These are phyloP conservation scores for Cladorrhinum sp. DNA, from an alignment of 2,329 filamentous ascomycete species.

Conservation along the genomic window DNA sequence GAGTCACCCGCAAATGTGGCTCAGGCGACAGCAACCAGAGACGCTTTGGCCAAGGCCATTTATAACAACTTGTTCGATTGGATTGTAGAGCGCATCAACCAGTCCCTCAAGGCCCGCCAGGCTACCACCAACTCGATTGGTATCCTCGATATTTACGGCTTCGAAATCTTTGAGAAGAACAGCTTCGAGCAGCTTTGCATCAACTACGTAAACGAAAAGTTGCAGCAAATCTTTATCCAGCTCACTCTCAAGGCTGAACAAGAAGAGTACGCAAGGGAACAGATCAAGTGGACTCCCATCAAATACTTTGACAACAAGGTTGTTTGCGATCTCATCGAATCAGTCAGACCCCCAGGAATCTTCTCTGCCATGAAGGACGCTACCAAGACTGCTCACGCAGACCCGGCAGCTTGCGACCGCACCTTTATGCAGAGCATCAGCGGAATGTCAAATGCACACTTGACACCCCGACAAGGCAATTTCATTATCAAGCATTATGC, in stretches of 20 bases:
- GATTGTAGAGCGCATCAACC: conserved; percentile 92
- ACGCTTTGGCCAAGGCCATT: conserved; percentile 91
- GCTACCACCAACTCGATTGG: conserved; percentile 80
- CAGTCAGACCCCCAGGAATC: conserved; percentile 82
- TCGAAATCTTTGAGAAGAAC: conserved; percentile 99
- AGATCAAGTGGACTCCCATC: conserved; percentile 98
- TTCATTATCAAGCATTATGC: conserved; percentile 99
- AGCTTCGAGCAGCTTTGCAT: conserved; percentile 99
- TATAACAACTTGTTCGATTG: conserved; percentile 98
- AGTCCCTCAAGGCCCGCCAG: conserved; percentile 76
- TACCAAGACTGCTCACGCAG: conserved; percentile 95
- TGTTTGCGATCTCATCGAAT: conserved; percentile 94
- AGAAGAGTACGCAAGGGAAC: conserved; percentile 91
- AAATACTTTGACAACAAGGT: conserved; percentile 99
- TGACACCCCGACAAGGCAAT: conserved; percentile 87
- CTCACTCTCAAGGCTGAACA: conserved; percentile 94
- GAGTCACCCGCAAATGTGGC: conserved; percentile 79
- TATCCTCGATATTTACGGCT: conserved; percentile 98
- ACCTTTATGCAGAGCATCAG: conserved; percentile 94
- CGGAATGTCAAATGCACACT: conserved; percentile 85
- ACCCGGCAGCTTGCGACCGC: conserved; percentile 88
- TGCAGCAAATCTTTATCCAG: conserved; percentile 99
- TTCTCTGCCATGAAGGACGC: conserved; percentile 97
- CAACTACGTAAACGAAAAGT: conserved; percentile 99
- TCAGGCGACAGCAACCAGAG: conserved; percentile 81